A percentile compares a stretch with the other conserved stretches of the same genome.
phyloP scores from a whole-genome alignment of 2,329 filamentous ascomycete species.

The Talaromyces albobiverticillius region DNA sequence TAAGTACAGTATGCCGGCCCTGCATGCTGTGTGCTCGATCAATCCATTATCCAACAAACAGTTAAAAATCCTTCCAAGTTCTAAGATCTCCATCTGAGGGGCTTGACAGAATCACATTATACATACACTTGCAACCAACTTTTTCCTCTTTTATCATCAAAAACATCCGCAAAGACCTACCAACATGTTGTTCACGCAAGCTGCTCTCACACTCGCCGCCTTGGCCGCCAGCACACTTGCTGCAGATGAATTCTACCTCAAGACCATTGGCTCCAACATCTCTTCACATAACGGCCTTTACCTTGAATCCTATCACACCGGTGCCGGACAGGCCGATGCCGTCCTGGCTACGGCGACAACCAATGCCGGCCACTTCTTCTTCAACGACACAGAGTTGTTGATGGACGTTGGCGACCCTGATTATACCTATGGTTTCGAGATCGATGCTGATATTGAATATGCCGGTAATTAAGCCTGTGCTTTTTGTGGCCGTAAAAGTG shows the following conservation, averaged over 20 bases:
- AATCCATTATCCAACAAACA: too few relatives aligned
- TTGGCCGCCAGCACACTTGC: slow-evolving; percentile 27
- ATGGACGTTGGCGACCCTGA: slow-evolving; percentile 26
- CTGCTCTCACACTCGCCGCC: slow-evolving; percentile 22
- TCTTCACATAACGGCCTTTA: slow-evolving; percentile 34
- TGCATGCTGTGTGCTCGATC: too few relatives aligned
- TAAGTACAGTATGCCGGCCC: too few relatives aligned
- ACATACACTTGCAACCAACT: background rate
- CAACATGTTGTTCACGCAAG: slow-evolving; percentile 11
- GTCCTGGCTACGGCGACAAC: slow-evolving; percentile 26
- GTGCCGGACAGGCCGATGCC: slow-evolving; percentile 38
- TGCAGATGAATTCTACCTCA: slow-evolving; percentile 29
- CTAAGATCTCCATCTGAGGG: too few relatives aligned
- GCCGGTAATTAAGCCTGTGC: slow-evolving; percentile 30
- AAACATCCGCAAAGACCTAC: background rate
- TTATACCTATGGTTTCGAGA: slow-evolving; percentile 32
- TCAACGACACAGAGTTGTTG: slow-evolving; percentile 33
- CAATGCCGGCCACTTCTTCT: slow-evolving; percentile 25
- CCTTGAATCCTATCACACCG: slow-evolving; percentile 39
- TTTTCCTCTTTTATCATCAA: too few relatives aligned
- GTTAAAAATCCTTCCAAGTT: too few relatives aligned
- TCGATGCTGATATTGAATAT: slow-evolving; percentile 29
- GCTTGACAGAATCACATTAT: too few relatives aligned
- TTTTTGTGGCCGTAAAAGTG: background rate
- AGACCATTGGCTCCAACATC: slow-evolving; percentile 28